Percentiles rank a stretch among this genome's conserved stretches.
Evolutionary conservation across 1,284 basidiomycete genomes (phyloP).

Genomic region (Sanghuangporus baumii): DNA sequence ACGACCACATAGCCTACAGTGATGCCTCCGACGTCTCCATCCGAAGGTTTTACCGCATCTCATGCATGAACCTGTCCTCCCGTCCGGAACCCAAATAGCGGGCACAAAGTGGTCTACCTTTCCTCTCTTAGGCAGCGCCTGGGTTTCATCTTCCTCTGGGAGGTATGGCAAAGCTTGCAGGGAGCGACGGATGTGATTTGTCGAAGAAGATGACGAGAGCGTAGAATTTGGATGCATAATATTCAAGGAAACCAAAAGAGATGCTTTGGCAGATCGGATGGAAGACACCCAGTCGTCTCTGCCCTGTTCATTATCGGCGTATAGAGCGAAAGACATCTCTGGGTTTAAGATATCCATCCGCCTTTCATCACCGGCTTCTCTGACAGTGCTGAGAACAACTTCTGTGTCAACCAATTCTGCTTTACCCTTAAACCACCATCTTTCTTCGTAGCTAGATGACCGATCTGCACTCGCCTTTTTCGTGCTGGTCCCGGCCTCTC

Average conservation of each 20-base stretch:
- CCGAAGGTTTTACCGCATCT: constrained; percentile 75
- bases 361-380: constrained; percentile 41
- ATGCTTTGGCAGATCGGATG: constrained; percentile 69
- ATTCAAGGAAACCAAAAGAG: constrained; percentile 61
- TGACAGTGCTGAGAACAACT: constrained; percentile 54
- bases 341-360: constrained; percentile 73
- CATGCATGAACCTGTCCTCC: constrained; percentile 77
- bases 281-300: constrained; percentile 65
- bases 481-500: constrained; percentile 21
- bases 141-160: constrained; percentile 40
- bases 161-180: constrained; percentile 68
- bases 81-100: constrained; percentile 90
- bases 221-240: constrained; percentile 72
- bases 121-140: constrained; percentile 35
- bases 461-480: constrained; percentile 32
- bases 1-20: constrained; percentile 85
- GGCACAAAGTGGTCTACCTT: constrained; percentile 86
- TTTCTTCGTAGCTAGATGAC: constrained; percentile 44
- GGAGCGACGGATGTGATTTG: constrained; percentile 62
- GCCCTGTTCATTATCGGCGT: constrained; percentile 52
- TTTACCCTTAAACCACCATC: constrained; percentile 66
- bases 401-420: constrained; percentile 72
- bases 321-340: constrained; percentile 70
- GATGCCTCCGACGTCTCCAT: constrained; percentile 79
- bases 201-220: constrained; percentile 68